Evolutionary conservation across 352 stramenopile genomes (phyloP).

Genomic region (Phytopythium kandeliae): DNA sequence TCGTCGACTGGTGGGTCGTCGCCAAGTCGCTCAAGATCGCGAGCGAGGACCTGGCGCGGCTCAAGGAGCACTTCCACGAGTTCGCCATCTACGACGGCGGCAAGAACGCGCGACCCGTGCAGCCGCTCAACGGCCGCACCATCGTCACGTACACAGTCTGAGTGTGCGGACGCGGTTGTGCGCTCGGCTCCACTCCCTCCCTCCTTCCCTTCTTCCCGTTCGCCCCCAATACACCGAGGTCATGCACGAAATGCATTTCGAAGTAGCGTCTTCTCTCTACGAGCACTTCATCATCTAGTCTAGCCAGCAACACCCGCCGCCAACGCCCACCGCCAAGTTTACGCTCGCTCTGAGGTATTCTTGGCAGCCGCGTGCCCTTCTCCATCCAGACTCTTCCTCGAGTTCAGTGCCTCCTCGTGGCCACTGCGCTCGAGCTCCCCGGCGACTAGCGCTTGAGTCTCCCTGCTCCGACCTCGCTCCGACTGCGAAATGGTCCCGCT

Average conservation of each 20-base stretch:
- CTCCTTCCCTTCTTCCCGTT: too few relatives aligned
- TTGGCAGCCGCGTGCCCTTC: too few relatives aligned
- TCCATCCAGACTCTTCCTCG: too few relatives aligned
- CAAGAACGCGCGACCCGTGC: slow-evolving; percentile 33
- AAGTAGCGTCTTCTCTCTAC: slow-evolving; percentile 84
- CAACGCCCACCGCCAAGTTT: slow-evolving; percentile 48
- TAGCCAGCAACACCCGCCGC: too few relatives aligned
- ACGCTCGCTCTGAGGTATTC: too few relatives aligned
- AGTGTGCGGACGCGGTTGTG: too few relatives aligned
- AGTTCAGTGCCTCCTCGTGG: too few relatives aligned
- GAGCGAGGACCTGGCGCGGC: slow-evolving; percentile 17
- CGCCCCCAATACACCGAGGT: neutral
- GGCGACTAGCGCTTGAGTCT: too few relatives aligned
- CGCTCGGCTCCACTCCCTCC: too few relatives aligned
- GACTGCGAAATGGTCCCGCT: slow-evolving; percentile 43
- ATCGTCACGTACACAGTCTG: slow-evolving; percentile 6
- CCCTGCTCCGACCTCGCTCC: too few relatives aligned
- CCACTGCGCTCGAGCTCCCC: too few relatives aligned
- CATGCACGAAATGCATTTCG: neutral
- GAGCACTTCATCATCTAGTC: slow-evolving; percentile 79
- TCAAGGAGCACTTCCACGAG: slow-evolving; percentile 25
- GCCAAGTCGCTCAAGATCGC: slow-evolving; percentile 42
- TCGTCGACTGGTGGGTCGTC: slow-evolving; percentile 62
- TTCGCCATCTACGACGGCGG: slow-evolving; percentile 34
- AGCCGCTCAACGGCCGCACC: slow-evolving; percentile 31